These are phyloP conservation scores for Syncephalis plumigaleata DNA, from an alignment of 371 early-diverging fungal genomes.

Conservation along the genomic window DNA sequence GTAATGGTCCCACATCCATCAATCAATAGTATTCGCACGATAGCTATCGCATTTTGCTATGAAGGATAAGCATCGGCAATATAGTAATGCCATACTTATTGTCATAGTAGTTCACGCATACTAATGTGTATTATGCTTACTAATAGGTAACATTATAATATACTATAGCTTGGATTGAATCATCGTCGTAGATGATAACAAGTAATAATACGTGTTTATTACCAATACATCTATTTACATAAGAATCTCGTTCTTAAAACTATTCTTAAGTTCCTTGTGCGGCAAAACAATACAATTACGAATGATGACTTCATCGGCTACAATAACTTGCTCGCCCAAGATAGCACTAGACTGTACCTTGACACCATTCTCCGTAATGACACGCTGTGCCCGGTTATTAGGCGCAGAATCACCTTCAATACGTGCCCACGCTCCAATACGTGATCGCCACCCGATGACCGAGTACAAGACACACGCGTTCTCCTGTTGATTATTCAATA, in stretches of 20 bases:
- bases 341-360: constrained; percentile 86
- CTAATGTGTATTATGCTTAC: no score
- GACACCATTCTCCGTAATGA: constrained; percentile 67
- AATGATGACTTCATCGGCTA: constrained; percentile 80
- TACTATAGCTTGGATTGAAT: no score
- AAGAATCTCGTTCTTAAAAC: constrained; percentile 85
- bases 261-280: constrained; percentile 83
- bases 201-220: no score
- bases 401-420: constrained; percentile 72
- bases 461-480: constrained; percentile 65
- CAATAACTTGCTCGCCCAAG: constrained; percentile 76
- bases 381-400: constrained; percentile 30
- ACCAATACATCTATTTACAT: constrained; percentile 44
- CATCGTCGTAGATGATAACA: no score
- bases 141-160: no score
- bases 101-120: no score
- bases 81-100: no score
- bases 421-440: constrained; percentile 85
- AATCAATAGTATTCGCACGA: no score
- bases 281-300: constrained; percentile 94
- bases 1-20: no score
- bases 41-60: no score
- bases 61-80: no score
- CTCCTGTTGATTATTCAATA: constrained; percentile 5
- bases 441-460: constrained; percentile 91